Conservation (phyloP, 73 alveolate genomes). For the Paramecium sexaurelia region DNA sequence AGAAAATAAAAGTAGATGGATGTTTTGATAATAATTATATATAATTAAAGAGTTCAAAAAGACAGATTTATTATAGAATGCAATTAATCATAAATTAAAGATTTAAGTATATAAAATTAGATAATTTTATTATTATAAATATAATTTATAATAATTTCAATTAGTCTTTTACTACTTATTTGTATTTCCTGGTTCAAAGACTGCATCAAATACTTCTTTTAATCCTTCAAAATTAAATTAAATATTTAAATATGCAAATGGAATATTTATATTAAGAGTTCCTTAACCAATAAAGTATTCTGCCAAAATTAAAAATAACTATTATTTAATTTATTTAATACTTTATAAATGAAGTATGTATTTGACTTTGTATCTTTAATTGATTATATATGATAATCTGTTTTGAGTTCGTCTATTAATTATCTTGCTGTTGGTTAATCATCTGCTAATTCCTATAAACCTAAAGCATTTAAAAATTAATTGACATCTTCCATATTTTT, state of each 20-base stretch:
- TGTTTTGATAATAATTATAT: too few relatives aligned
- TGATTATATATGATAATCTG: neutral
- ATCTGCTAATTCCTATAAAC: neutral
- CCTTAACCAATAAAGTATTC: neutral
- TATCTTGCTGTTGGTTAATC: slow-evolving; percentile 32
- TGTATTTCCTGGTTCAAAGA: neutral
- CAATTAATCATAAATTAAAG: neutral
- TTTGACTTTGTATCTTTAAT: neutral
- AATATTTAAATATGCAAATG: neutral
- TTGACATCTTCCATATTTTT: slow-evolving; percentile 1
- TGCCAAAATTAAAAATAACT: neutral
- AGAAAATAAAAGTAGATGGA: too few relatives aligned
- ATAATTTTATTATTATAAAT: neutral
- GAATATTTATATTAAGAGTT: neutral
- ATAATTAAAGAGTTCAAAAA: too few relatives aligned
- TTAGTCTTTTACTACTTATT: neutral
- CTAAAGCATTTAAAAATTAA: neutral
- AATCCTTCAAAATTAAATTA: slow-evolving; percentile 14
- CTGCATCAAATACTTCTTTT: slow-evolving; percentile 29
- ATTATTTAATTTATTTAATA: too few relatives aligned
- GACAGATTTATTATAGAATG: too few relatives aligned
- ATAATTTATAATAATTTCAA: neutral
- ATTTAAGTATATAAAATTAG: neutral
- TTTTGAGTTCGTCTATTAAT: neutral
- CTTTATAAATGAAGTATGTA: neutral